Evolutionary conservation across 2,329 filamentous ascomycete genomes (phyloP), one percentile per base, ranked within the genome.

Genomic region (Ophiosphaerella korrae): DNA sequence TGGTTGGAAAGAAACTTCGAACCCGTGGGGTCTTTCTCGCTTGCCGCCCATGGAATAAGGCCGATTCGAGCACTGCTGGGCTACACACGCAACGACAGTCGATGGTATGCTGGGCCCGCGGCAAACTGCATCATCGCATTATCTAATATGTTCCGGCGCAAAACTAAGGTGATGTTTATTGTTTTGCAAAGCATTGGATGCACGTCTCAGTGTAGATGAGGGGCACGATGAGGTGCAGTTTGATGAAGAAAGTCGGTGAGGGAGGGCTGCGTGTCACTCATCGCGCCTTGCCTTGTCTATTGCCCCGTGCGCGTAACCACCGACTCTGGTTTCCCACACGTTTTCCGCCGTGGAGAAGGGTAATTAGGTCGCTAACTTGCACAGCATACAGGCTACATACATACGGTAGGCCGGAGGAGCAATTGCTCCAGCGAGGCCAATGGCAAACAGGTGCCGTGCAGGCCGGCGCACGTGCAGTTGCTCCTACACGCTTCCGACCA

Each of bases 21-120:
- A 57, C 45, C 42, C 45, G 59, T 55, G 55, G 51, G 62, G 50
- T 53, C 52, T 50, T 53, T 53, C 53, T 60, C 34, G 51, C 45
- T 48, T 35, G 57, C 60, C 56, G 50, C 57, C 52, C 50, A 53
- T 48, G 63, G 58, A 68, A 67, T 45, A 49, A 55, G 58, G 54
- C 67, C 61, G 64, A 67, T 62, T 70, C 60, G 62, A 70, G 61
- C 55, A 57, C 3, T 21, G 42, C 18, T 16, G 39, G 23, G 18
- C 42, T 21, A 3, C 40, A 42, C 45, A 58, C 53, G 33, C 53
- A 50, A 50, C 36, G 35, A 42, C 37, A 32, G 42, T 2, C 6
- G 26, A 29, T 42, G 16, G 36, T 18, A 14, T 35, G 45, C 36
- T 18, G 39, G 42, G 37, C 32, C 21, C 12, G 34, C 16, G n/a